Percentiles rank a stretch among this genome's conserved stretches.
phyloP scores from a whole-genome alignment of 495 filamentous ascomycete species.

The Letharia columbiana region DNA sequence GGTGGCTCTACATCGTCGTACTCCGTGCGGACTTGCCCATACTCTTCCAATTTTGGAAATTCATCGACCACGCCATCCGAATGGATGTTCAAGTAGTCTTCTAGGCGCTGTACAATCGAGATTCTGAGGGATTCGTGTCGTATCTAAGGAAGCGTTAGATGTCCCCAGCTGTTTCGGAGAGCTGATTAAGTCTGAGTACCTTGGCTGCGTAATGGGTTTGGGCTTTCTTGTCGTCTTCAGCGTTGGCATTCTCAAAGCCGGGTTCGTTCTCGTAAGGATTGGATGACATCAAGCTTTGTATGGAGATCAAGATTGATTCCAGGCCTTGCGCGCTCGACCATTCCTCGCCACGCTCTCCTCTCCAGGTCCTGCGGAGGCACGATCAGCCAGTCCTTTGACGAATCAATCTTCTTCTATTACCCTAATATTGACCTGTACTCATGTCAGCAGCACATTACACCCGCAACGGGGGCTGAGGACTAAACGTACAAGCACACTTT shows the following conservation, averaged over 20 bases:
- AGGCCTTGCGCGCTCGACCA: slow-evolving; percentile 95
- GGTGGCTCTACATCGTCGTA: slow-evolving; percentile 39
- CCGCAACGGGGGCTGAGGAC: background rate
- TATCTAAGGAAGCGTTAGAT: slow-evolving; percentile 47
- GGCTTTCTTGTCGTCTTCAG: slow-evolving; percentile 58
- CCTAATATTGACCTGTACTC: slow-evolving; percentile 73
- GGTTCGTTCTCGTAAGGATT: slow-evolving; percentile 97
- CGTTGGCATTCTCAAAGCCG: slow-evolving; percentile 71
- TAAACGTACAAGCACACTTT: slow-evolving; percentile 78
- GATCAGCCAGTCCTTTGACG: slow-evolving; percentile 21
- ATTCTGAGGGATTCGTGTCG: slow-evolving; percentile 84
- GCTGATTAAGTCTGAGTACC: slow-evolving; percentile 36
- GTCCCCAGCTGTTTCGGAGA: background rate
- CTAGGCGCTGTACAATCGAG: slow-evolving; percentile 76
- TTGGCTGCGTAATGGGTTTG: slow-evolving; percentile 80
- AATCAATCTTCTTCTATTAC: slow-evolving; percentile 38
- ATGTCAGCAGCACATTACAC: background rate
- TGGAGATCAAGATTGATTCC: slow-evolving; percentile 89
- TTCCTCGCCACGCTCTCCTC: slow-evolving; percentile 77
- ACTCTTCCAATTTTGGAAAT: slow-evolving; percentile 26
- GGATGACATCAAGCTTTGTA: slow-evolving; percentile 87
- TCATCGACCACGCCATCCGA: slow-evolving; percentile 39
- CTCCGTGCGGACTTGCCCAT: slow-evolving; percentile 23
- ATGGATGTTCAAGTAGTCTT: slow-evolving; percentile 63
- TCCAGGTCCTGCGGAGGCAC: slow-evolving; percentile 69